Conservation (phyloP, 108 stramenopile species). For the Nitzschia palea region DNA sequence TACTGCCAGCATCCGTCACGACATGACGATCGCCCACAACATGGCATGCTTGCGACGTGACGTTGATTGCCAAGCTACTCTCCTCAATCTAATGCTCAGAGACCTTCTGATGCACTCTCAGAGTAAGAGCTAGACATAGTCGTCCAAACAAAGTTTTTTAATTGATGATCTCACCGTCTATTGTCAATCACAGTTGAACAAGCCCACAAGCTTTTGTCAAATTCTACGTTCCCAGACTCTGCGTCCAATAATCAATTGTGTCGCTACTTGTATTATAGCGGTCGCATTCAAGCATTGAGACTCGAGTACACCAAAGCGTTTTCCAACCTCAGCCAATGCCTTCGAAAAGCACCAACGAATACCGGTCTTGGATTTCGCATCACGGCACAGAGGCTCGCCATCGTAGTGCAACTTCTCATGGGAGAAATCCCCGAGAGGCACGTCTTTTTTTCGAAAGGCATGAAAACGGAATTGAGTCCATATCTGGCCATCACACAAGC, state of each 20-base stretch:
- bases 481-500: constrained; percentile 94
- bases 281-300: constrained; percentile 90
- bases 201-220: constrained; percentile 91
- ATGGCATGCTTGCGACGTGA: constrained; percentile 79
- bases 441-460: constrained; percentile 86
- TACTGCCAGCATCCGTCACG: constrained; percentile 42
- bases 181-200: constrained; percentile 76
- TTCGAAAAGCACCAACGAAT: constrained; percentile 94
- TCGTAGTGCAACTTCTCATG: constrained; percentile 95
- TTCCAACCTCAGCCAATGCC: constrained; percentile 91
- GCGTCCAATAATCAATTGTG: constrained; percentile 96
- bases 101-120: constrained; percentile 72
- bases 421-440: constrained; percentile 95
- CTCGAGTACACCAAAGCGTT: constrained; percentile 95
- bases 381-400: constrained; percentile 78
- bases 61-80: constrained; percentile 72
- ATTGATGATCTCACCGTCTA: not conserved
- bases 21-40: constrained; percentile 70
- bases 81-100: constrained; percentile 81
- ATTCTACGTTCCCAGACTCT: constrained; percentile 88
- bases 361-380: constrained; percentile 92
- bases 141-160: not conserved
- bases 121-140: constrained; percentile 62
- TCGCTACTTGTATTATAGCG: constrained; percentile 95
- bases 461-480: constrained; percentile 78